A percentile compares a stretch with the other conserved stretches of the same genome.
Evolutionary conservation across 2,329 filamentous ascomycete species (phyloP).

Genomic region (Neofusicoccum cordaticola): DNA sequence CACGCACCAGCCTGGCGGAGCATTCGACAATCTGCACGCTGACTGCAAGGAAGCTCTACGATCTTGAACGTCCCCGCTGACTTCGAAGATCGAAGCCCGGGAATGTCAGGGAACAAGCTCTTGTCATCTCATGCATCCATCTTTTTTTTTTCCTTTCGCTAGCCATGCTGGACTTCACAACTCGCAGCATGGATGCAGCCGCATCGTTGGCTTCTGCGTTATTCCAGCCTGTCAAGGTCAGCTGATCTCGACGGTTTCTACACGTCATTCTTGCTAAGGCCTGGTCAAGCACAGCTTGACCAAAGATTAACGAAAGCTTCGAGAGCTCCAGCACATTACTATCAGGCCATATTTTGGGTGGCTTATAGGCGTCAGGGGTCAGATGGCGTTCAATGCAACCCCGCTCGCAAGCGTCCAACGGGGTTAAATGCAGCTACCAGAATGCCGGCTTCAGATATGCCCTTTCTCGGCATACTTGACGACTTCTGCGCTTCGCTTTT

Average conservation of each 20-base stretch:
- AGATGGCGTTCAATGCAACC: neutral
- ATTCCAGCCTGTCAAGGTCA: neutral
- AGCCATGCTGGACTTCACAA: neutral
- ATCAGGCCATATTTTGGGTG: neutral
- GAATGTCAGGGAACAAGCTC: neutral
- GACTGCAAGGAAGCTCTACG: constrained; percentile 11
- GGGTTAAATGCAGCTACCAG: neutral
- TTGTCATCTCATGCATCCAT: neutral
- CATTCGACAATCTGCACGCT: neutral
- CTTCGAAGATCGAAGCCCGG: neutral
- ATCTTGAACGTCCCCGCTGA: neutral
- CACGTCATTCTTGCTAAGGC: neutral
- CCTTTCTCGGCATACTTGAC: neutral
- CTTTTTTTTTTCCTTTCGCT: neutral
- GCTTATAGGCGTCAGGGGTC: neutral
- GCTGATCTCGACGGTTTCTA: neutral
- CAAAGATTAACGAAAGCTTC: neutral
- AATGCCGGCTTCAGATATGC: neutral
- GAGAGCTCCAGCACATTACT: neutral
- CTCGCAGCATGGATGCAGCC: neutral
- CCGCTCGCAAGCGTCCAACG: neutral
- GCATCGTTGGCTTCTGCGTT: neutral
- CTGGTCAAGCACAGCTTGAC: neutral
- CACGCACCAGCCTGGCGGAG: neutral
- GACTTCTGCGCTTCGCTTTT: neutral